A percentile compares a stretch with the other conserved stretches of the same genome.
Evolutionary conservation across 352 stramenopile species (phyloP).

Genomic region (Phytophthora macrochlamydospora): DNA sequence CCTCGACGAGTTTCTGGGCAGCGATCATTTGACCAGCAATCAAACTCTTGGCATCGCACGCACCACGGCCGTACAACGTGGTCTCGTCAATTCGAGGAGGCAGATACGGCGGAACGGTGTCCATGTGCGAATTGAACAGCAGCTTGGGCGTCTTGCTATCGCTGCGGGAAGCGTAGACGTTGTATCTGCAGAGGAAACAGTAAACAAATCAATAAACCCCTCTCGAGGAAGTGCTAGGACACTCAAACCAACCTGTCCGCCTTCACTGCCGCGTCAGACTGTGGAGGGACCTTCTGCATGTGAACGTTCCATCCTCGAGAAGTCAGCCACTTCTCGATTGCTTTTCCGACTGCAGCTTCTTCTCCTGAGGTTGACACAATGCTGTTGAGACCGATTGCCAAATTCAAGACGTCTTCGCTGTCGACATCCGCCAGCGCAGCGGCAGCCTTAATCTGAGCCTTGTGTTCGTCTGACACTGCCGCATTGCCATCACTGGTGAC

Average conservation of each 20-base stretch:
- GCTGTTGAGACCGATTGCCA: constrained; percentile 74
- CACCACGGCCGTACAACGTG: constrained; percentile 78
- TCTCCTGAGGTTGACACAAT: constrained; percentile 72
- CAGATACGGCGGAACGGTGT: constrained; percentile 80
- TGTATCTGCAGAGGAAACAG: constrained; percentile 48
- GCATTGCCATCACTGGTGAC: constrained; percentile 6
- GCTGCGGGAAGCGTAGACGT: constrained; percentile 72
- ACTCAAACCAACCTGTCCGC: constrained; percentile 46
- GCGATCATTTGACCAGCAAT: constrained; percentile 86
- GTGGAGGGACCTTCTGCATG: constrained; percentile 71
- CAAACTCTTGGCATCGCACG: constrained; percentile 86
- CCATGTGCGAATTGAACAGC: constrained; percentile 90
- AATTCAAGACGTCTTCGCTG: constrained; percentile 67
- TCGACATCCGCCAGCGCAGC: constrained; percentile 54
- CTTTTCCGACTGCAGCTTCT: constrained; percentile 72
- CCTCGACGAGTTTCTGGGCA: constrained; percentile 66
- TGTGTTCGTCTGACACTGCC: constrained; percentile 49
- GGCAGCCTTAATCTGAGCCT: constrained; percentile 47
- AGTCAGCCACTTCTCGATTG: constrained; percentile 70
- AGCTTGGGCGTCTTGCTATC: constrained; percentile 61
- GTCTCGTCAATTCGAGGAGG: constrained; percentile 65
- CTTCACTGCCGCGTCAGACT: constrained; percentile 63
- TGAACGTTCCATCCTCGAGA: constrained; percentile 74
- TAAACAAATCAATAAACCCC: not conserved
- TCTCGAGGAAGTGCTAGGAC: not conserved